Base-by-base conservation (phyloP, 2,329 filamentous ascomycete genomes). In the Plectosphaerella cucumerina region DNA sequence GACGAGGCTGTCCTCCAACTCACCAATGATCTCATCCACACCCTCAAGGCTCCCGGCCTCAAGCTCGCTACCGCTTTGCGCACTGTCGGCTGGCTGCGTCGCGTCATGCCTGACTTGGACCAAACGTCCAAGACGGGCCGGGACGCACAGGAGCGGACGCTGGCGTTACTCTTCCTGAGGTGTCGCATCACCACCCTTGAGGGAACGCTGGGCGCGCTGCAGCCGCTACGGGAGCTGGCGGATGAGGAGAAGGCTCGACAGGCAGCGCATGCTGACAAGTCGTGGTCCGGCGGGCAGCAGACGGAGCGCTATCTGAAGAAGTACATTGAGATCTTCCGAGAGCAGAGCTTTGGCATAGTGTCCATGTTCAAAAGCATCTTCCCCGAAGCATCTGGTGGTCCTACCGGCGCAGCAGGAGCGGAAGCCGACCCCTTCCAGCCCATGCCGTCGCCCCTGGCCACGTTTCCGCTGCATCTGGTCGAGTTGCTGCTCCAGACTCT, bases 301-400 rank as follows among this genome's bases (percentile, higher is more conserved):
- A 97, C 92, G 1, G 94, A 97, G 67, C 82, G 91, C 48, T 99
- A 91, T 62, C 73, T 99, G 42, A 99, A 97, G 68, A 82, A 92
- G 45, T 99, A 96, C 68, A 89, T 99, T 60, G 94, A 99, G 65
- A 91, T 99, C 23, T 97, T 97, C 66, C 87, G 94, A 48, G 94
- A 99, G 69, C 94, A 99, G 69, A 96, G 90, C 65, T 99, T 99
- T 67, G 89, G 87, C 42, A 96, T 97, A 53, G 84, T 97, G 23
- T 96, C 90, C 52, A 90, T 97, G 79, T 97, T 95, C 69, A 89
- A 86, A 61, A 94, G 87, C 61, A 90, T 97, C 50, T 96, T 96
- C 62, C 85, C 26, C 87, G 0, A 76, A 41, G 55, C 44, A n/a
- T 51, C 34, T 15, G 39, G 5, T 37, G 39, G 4, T 23, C 45